Percentiles rank a stretch among this genome's conserved stretches.
These are phyloP conservation scores for Aphanomyces cochlioides DNA, from an alignment of 352 stramenopile species.

Conservation along the genomic window DNA sequence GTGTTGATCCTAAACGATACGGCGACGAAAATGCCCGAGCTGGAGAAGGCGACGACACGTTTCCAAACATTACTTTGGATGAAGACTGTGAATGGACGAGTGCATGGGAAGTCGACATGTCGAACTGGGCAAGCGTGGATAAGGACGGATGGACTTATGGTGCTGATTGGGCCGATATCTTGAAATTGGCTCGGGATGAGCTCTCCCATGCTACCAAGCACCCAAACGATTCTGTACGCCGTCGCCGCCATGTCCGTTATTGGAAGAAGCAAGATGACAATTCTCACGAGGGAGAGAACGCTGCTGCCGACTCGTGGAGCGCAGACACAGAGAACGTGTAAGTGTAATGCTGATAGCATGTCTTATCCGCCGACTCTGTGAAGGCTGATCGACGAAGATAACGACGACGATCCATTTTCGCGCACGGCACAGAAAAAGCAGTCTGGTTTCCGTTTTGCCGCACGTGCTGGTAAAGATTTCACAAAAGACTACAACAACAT, in stretches of 20 bases:
- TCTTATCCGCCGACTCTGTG: neutral
- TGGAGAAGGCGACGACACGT: conserved; percentile 56
- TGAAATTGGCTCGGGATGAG: conserved; percentile 70
- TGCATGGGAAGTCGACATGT: conserved; percentile 78
- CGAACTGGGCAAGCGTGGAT: conserved; percentile 75
- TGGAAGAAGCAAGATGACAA: conserved; percentile 38
- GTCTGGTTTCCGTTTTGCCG: conserved; percentile 76
- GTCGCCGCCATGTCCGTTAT: conserved; percentile 78
- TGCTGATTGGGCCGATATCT: conserved; percentile 72
- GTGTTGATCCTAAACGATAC: conserved; percentile 65
- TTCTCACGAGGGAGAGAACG: neutral
- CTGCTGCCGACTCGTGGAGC: conserved; percentile 5
- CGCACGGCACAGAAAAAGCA: conserved; percentile 82
- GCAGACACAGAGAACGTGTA: conserved; percentile 11
- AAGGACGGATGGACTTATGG: conserved; percentile 82
- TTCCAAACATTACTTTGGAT: conserved; percentile 60
- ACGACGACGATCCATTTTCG: conserved; percentile 73
- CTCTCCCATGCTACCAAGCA: conserved; percentile 80
- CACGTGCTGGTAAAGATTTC: conserved; percentile 79
- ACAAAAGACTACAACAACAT: conserved; percentile 88
- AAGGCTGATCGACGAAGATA: conserved; percentile 46
- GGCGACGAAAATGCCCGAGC: conserved; percentile 56
- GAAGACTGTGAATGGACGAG: conserved; percentile 73
- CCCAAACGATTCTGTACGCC: conserved; percentile 67
- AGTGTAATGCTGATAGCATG: neutral